Conservation (phyloP, 805 yeast species). For the Pichia sporocuriosa region DNA sequence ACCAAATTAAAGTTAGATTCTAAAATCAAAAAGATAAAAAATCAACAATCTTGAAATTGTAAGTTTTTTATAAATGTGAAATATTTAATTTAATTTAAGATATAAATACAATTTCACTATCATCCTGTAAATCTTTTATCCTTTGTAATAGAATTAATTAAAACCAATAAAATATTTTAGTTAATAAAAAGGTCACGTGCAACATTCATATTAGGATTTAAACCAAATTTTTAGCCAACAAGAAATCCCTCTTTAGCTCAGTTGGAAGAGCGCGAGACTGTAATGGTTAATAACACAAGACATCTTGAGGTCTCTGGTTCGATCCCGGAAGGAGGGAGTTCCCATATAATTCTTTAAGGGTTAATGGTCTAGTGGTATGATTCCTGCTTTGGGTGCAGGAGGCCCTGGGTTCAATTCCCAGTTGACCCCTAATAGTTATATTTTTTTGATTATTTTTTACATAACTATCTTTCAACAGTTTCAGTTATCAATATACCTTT, state of each 20-base stretch:
- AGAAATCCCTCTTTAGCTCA: constrained; percentile 17
- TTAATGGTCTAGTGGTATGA: constrained; percentile 50
- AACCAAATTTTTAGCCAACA: neutral
- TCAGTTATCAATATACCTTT: no score
- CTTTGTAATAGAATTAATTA: no score
- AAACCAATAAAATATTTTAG: no score
- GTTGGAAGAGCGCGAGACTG: constrained; percentile 20
- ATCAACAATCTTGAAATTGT: no score
- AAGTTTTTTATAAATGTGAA: no score
- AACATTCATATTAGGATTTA: neutral
- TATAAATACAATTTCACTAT: no score
- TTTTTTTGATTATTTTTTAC: no score
- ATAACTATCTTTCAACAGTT: no score
- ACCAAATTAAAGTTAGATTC: no score
- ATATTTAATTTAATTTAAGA: no score
- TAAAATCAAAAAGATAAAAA: no score
- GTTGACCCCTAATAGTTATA: constrained; percentile 23
- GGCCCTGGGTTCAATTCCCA: constrained; percentile 54
- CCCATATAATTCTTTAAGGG: constrained; percentile 12
- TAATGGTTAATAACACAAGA: constrained; percentile 10
- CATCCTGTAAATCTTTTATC: no score
- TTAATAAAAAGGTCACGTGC: neutral
- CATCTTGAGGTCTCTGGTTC: constrained; percentile 17
- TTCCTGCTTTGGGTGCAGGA: constrained; percentile 52
- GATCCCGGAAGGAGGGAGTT: constrained; percentile 9